Conservation (phyloP, 805 yeast species). For the Pichia exigua region DNA sequence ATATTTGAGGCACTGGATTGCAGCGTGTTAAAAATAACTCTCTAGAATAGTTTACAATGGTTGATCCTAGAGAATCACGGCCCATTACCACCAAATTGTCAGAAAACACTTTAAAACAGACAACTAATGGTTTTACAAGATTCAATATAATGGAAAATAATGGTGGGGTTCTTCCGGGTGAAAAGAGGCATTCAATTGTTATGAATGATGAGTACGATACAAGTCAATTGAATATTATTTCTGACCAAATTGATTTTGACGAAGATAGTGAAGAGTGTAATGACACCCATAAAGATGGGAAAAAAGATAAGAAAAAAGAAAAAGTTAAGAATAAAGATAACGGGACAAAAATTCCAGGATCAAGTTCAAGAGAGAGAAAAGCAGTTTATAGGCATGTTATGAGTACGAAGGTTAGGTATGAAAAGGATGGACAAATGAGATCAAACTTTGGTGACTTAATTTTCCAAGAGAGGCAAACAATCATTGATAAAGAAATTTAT, state of each 20-base stretch:
- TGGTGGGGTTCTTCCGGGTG: not conserved
- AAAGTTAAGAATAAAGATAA: not conserved
- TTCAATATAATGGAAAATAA: constrained; percentile 7
- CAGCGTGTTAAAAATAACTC: not conserved
- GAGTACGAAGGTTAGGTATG: constrained; percentile 14
- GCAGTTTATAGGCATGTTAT: constrained; percentile 1
- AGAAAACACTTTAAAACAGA: not conserved
- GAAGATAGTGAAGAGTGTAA: not conserved
- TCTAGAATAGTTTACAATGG: not conserved
- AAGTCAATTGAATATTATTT: not conserved
- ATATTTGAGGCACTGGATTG: not conserved
- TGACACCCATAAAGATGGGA: not conserved
- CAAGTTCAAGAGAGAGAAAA: not conserved
- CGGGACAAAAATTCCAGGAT: not conserved
- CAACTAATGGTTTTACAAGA: constrained; percentile 1
- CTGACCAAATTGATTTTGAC: not conserved
- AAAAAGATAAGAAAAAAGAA: not conserved
- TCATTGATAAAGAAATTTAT: constrained; percentile 45
- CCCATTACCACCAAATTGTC: not conserved
- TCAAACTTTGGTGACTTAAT: constrained; percentile 51
- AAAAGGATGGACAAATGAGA: constrained; percentile 30
- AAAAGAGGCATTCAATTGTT: constrained; percentile 17
- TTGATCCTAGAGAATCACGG: not conserved
- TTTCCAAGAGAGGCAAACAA: constrained; percentile 36
- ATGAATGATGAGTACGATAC: constrained; percentile 18